These are phyloP conservation scores for Parafenestella ontariensis DNA, from an alignment of 2,329 filamentous ascomycete genomes.

Conservation along the genomic window DNA sequence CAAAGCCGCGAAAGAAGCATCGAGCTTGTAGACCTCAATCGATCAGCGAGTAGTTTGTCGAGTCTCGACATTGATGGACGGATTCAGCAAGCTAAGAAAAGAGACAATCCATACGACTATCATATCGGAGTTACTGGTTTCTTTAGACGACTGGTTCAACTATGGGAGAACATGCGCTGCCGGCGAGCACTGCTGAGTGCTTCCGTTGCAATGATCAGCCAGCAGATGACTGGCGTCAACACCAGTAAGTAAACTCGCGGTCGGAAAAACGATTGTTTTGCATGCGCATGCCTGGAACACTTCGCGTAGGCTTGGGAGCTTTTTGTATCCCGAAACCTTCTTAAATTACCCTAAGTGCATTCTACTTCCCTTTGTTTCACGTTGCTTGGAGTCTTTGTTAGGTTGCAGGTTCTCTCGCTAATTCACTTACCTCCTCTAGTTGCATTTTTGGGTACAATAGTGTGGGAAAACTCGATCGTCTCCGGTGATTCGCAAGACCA, in stretches of 20 bases:
- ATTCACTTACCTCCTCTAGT: background rate
- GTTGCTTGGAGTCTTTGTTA: background rate
- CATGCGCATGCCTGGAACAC: background rate
- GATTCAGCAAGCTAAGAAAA: background rate
- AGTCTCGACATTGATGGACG: conserved; percentile 15
- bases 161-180: conserved; percentile 26
- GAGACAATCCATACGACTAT: conserved; percentile 25
- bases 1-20: conserved; percentile 1
- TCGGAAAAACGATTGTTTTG: background rate
- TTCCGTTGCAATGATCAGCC: conserved; percentile 26
- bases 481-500: background rate
- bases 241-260: conserved; percentile 6
- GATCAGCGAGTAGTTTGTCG: conserved; percentile 10
- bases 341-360: background rate
- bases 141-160: conserved; percentile 21
- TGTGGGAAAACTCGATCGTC: conserved; percentile 16
- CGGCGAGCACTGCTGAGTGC: conserved; percentile 24
- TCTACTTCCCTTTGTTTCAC: background rate
- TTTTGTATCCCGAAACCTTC: background rate
- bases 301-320: background rate
- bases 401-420: background rate
- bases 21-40: conserved; percentile 2
- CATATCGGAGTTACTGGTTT: conserved; percentile 32
- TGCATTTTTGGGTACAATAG: conserved; percentile 18
- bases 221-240: conserved; percentile 19